These are phyloP conservation scores for Borealophlyctis nickersoniae DNA, from an alignment of 192 early-diverging fungal genomes.

Conservation along the genomic window DNA sequence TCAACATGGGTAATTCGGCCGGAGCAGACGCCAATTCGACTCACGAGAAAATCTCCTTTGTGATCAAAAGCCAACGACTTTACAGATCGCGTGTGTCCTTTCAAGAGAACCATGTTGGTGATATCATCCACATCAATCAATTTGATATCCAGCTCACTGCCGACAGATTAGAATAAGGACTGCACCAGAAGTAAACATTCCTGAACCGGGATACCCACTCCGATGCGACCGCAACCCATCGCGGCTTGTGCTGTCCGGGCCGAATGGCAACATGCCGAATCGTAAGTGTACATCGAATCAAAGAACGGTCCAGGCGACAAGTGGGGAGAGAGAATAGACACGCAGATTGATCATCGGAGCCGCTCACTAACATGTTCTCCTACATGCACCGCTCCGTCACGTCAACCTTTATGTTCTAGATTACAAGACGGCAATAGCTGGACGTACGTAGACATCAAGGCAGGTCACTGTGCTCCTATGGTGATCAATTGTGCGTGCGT, in stretches of 20 bases:
- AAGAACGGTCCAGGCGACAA: not conserved
- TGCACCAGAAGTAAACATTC: too few species aligned
- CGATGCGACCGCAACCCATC: constrained; percentile 23
- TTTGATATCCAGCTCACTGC: constrained; percentile 35
- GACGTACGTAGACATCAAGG: constrained; percentile 7
- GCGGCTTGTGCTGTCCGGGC: constrained; percentile 13
- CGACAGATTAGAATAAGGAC: too few species aligned
- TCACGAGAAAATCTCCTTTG: constrained; percentile 76
- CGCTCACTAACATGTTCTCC: too few species aligned
- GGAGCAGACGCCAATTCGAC: not conserved
- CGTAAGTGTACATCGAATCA: constrained; percentile 21
- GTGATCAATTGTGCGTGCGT: constrained; percentile 7
- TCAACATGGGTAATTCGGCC: not conserved
- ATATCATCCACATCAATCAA: constrained; percentile 36
- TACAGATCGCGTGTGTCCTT: constrained; percentile 90
- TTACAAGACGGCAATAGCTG: too few species aligned
- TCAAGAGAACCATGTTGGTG: constrained; percentile 53
- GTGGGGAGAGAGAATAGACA: not conserved
- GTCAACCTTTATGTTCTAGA: too few species aligned
- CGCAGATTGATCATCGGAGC: constrained; percentile 28
- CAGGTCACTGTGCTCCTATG: constrained; percentile 25
- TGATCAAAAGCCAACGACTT: constrained; percentile 83
- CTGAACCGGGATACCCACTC: constrained; percentile 3
- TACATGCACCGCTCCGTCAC: too few species aligned
- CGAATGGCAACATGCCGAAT: constrained; percentile 19